Conservation (phyloP, 176 grass and related monocot species). For the Rhynchospora tenuis region DNA sequence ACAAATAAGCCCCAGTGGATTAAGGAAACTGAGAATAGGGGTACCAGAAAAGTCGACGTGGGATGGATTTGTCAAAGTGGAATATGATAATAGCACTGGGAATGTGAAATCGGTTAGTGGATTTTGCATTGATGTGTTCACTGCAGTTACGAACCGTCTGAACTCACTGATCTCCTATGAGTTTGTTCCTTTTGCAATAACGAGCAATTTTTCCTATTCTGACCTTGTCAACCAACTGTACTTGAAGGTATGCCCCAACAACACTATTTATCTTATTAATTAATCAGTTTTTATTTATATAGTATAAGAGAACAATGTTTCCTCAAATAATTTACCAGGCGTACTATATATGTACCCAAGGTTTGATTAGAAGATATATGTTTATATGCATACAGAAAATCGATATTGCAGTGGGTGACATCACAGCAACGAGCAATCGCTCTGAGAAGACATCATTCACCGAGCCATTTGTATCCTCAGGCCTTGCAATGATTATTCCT, state of each 20-base stretch:
- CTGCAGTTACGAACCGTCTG: constrained; percentile 2
- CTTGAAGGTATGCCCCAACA: constrained; percentile 14
- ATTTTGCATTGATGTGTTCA: constrained; percentile 38
- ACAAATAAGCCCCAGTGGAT: not conserved
- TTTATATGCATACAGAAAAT: constrained; percentile 12
- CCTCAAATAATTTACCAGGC: not conserved
- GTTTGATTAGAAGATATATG: not conserved
- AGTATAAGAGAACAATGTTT: too few relatives aligned
- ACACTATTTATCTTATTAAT: not conserved
- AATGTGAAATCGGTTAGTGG: not conserved
- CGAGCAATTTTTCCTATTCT: constrained; percentile 12
- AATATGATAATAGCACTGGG: not conserved
- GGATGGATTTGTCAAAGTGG: constrained; percentile 14
- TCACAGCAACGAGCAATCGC: constrained; percentile 14
- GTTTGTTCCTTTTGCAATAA: constrained; percentile 11
- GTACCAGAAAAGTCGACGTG: constrained; percentile 8
- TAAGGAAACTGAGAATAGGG: constrained; percentile 23
- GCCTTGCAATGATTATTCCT: constrained; percentile 27
- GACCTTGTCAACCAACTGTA: constrained; percentile 20
- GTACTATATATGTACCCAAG: not conserved
- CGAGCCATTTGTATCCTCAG: constrained; percentile 16
- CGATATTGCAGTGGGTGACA: constrained; percentile 30
- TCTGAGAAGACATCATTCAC: constrained; percentile 22
- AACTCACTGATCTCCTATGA: constrained; percentile 12
- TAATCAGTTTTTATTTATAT: not conserved